Base-by-base conservation (phyloP, 2,329 filamentous ascomycete species). In the Sporothrix schenckii region DNA sequence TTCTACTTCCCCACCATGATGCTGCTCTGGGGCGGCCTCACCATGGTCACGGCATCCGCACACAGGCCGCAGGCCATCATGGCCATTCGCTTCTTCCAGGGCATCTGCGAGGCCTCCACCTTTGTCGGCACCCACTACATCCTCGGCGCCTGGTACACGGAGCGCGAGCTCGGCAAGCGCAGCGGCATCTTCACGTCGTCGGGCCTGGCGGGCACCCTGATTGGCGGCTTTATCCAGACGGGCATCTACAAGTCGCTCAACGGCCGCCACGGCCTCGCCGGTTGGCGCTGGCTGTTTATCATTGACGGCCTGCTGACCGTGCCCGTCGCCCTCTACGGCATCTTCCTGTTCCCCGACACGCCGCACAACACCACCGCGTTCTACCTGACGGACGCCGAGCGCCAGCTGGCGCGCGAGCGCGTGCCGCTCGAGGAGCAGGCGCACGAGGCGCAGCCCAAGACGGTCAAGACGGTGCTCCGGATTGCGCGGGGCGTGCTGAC, bases 1-100 rank as follows among this genome's bases (percentile, higher is more conserved):
- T 81, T 86, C 72, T 91, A 87, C 80, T 89, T 89, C 75, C 88
- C 88, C 0, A 75, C 81, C 39, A 89, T 88, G 83, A 89, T 89
- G 84, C 70, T 89, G 24, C 75, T 87, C 70, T 91, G 89, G 89
- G 88, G 85, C 2, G 80, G 82, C 0, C 78, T 91, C 34, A 91
- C 89, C 2, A 89, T 90, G 86, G 80, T 83, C 49, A 88, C 86
- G 1, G 87, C 86, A 1, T 81, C 83, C 2, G 82, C 80, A 0
- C 82, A 85, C 9, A 81, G 79, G 4, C 85, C 86, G 0, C 79
- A 82, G 72, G 78, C 84, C 58, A 87, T 89, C 75, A 88, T 88
- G 84, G 86, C 83, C 1, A 87, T 89, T 73, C 84, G 87, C 4
- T 85, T 85, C 78, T 83, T 86, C 75, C 82, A 83, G 74, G 87